A percentile compares a stretch with the other conserved stretches of the same genome.
Conservation (phyloP, 352 stramenopile species). For the Globisporangium paroecandrum region DNA sequence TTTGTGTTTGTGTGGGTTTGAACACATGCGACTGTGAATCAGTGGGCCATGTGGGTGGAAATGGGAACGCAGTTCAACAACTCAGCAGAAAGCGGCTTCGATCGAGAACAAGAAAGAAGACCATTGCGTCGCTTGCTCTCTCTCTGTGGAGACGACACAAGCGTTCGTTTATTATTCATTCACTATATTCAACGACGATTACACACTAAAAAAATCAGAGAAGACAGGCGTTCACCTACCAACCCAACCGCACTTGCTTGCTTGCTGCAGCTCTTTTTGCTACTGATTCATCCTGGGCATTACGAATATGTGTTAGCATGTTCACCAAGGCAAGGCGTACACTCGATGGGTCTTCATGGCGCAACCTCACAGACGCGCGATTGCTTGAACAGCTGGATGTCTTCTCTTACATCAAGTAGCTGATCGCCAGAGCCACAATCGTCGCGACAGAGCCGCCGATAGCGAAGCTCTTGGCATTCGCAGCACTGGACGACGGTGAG, state of each 20-base stretch:
- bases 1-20: too few species aligned
- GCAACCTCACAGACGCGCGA: background rate
- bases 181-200: background rate
- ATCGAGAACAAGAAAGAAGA: too few species aligned
- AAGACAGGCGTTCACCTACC: background rate
- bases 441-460: background rate
- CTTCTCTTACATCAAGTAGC: constrained; percentile 13
- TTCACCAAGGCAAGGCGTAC: background rate
- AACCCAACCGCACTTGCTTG: too few species aligned
- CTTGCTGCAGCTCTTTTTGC: background rate
- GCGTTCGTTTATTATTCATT: background rate
- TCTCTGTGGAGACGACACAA: background rate
- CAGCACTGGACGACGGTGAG: background rate
- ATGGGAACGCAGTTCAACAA: background rate
- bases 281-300: background rate
- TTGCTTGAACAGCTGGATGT: background rate
- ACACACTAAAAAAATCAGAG: background rate
- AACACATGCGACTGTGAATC: too few species aligned
- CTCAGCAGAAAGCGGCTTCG: too few species aligned
- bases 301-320: background rate
- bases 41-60: too few species aligned
- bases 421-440: constrained; percentile 1
- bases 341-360: background rate
- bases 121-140: background rate
- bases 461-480: background rate